These are phyloP conservation scores for Colletotrichum falcatum DNA, from an alignment of 2,329 filamentous ascomycete species.

Conservation along the genomic window DNA sequence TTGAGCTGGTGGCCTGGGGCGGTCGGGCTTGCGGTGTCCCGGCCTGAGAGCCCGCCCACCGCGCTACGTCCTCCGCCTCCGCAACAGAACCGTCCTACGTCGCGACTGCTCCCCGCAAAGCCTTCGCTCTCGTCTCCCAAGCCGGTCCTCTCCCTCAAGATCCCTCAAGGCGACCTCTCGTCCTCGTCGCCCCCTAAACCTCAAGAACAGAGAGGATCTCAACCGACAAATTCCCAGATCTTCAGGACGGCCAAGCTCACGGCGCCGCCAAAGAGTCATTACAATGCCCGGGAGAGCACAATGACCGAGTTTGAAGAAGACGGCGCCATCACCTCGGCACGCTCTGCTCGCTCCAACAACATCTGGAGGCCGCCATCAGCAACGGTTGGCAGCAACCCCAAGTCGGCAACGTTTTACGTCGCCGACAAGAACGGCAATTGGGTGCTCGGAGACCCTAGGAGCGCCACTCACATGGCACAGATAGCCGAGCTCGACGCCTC, in stretches of 20 bases:
- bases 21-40: slow-evolving; percentile 61
- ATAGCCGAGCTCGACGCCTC: slow-evolving; percentile 46
- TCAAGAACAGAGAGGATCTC: slow-evolving; percentile 25
- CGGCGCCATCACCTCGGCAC: slow-evolving; percentile 49
- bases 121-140: slow-evolving; percentile 46
- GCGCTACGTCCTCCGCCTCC: slow-evolving; percentile 33
- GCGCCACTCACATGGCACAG: slow-evolving; percentile 42
- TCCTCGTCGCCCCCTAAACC: slow-evolving; percentile 16
- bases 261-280: slow-evolving; percentile 36
- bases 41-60: slow-evolving; percentile 43
- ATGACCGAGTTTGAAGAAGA: slow-evolving; percentile 67
- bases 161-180: slow-evolving; percentile 45
- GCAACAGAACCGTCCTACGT: slow-evolving; percentile 49
- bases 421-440: slow-evolving; percentile 66
- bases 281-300: slow-evolving; percentile 55
- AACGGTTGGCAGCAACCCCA: slow-evolving; percentile 49
- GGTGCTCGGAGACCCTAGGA: slow-evolving; percentile 58
- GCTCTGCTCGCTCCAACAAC: slow-evolving; percentile 51
- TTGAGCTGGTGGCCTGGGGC: slow-evolving; percentile 51
- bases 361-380: slow-evolving; percentile 64
- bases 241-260: slow-evolving; percentile 38
- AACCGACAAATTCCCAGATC: slow-evolving; percentile 40
- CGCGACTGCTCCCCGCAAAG: slow-evolving; percentile 59
- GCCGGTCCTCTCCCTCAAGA: slow-evolving; percentile 57
- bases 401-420: slow-evolving; percentile 61